Percentiles rank a stretch among this genome's conserved stretches.
phyloP scores from a whole-genome alignment of 345 rosid species.

The Combretum micranthum region DNA sequence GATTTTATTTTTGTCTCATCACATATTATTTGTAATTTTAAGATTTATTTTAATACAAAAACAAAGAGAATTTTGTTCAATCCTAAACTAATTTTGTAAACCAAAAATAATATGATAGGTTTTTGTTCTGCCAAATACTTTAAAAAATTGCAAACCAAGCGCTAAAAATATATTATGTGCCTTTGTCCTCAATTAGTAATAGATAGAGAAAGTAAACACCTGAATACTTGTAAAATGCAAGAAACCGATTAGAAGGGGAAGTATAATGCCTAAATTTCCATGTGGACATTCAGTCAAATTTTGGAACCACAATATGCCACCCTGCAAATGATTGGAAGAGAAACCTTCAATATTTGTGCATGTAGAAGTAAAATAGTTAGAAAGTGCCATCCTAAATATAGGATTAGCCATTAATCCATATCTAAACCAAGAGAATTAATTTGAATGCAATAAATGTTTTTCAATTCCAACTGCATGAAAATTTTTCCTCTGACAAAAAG shows the following conservation, averaged over 20 bases:
- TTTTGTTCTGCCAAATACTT: no score
- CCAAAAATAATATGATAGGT: no score
- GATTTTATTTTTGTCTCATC: no score
- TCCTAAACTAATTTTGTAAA: no score
- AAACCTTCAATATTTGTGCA: background rate
- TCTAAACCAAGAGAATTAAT: background rate
- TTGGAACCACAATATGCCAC: constrained; percentile 91
- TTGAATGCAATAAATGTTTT: background rate
- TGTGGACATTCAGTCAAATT: constrained; percentile 76
- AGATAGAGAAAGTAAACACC: constrained; percentile 28
- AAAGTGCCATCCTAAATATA: background rate
- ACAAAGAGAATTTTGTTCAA: no score
- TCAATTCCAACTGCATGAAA: no score
- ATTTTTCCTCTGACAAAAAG: no score
- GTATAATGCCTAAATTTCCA: constrained; percentile 53
- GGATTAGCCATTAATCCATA: background rate
- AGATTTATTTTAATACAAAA: no score
- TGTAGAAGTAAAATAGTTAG: no score
- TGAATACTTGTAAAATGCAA: constrained; percentile 77
- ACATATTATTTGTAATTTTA: no score
- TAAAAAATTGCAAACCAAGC: no score
- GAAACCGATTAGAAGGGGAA: constrained; percentile 67
- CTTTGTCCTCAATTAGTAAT: background rate
- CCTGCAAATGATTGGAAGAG: constrained; percentile 44
- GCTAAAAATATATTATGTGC: no score